Evolutionary conservation across 805 yeast species (phyloP).

Genomic region (Priceomyces castillae): DNA sequence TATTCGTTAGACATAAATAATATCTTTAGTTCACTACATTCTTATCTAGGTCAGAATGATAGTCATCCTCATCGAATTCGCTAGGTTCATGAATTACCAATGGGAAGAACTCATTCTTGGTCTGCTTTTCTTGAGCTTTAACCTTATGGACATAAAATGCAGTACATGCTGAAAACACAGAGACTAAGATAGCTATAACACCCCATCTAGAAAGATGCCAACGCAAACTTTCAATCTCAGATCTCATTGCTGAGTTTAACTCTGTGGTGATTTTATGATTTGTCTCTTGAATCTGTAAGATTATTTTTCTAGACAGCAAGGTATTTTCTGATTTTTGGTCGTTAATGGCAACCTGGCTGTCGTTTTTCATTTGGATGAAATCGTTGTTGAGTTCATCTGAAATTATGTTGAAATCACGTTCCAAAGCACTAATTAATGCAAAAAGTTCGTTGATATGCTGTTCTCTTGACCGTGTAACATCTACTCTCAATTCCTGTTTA

Average conservation of each 20-base stretch:
- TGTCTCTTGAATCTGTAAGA: slow-evolving; percentile 73
- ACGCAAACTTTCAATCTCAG: slow-evolving; percentile 82
- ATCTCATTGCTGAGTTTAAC: slow-evolving; percentile 74
- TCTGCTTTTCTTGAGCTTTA: slow-evolving; percentile 16
- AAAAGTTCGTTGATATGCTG: slow-evolving; percentile 64
- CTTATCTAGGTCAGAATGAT: slow-evolving; percentile 53
- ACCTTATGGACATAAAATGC: slow-evolving; percentile 50
- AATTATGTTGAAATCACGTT: slow-evolving; percentile 67
- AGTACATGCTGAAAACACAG: slow-evolving; percentile 53
- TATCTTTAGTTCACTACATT: slow-evolving; percentile 9
- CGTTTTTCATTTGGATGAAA: slow-evolving; percentile 59
- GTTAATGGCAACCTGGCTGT: slow-evolving; percentile 76
- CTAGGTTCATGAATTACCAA: slow-evolving; percentile 45
- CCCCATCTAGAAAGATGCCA: slow-evolving; percentile 95
- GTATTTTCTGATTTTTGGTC: slow-evolving; percentile 87
- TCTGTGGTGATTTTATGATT: slow-evolving; percentile 82
- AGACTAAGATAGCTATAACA: slow-evolving; percentile 64
- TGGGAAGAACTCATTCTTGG: slow-evolving; percentile 39
- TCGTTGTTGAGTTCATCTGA: slow-evolving; percentile 73
- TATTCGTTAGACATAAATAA: background rate
- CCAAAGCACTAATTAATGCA: slow-evolving; percentile 63
- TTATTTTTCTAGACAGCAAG: slow-evolving; percentile 63
- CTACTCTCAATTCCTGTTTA: slow-evolving; percentile 79
- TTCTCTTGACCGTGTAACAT: slow-evolving; percentile 70
- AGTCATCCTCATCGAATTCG: slow-evolving; percentile 53